phyloP scores from a whole-genome alignment of 2,329 filamentous ascomycete genomes.

The Arthrocladium fulminans region DNA sequence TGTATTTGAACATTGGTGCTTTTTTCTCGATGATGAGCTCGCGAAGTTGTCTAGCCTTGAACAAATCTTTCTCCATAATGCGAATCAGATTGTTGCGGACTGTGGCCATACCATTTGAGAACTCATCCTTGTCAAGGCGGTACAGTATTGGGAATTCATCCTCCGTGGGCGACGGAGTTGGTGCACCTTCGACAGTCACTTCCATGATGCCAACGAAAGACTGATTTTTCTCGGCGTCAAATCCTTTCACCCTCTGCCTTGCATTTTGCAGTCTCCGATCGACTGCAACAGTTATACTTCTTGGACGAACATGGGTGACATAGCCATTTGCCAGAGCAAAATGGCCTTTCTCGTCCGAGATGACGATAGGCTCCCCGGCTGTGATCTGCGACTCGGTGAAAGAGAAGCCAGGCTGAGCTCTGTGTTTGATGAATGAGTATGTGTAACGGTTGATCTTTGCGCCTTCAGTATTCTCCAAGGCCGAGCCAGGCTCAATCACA shows the following conservation, averaged over 20 bases:
- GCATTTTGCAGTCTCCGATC: slow-evolving; percentile 84
- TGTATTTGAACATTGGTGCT: slow-evolving; percentile 61
- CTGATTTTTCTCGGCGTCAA: slow-evolving; percentile 69
- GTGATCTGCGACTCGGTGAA: slow-evolving; percentile 85
- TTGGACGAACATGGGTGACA: slow-evolving; percentile 66
- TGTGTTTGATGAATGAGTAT: slow-evolving; percentile 74
- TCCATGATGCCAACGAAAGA: slow-evolving; percentile 89
- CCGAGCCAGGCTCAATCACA: slow-evolving; percentile 69
- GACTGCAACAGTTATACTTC: slow-evolving; percentile 75
- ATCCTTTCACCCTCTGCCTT: slow-evolving; percentile 63
- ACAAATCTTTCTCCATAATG: slow-evolving; percentile 73
- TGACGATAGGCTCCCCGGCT: slow-evolving; percentile 84
- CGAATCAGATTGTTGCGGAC: slow-evolving; percentile 90
- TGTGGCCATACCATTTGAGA: slow-evolving; percentile 93
- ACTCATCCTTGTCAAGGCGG: slow-evolving; percentile 93
- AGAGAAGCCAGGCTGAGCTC: slow-evolving; percentile 55
- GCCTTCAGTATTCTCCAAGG: slow-evolving; percentile 57
- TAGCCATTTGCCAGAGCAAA: slow-evolving; percentile 92
- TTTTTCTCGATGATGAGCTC: slow-evolving; percentile 70
- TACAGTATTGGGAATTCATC: slow-evolving; percentile 49
- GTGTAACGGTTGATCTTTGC: slow-evolving; percentile 84
- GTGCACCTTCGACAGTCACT: slow-evolving; percentile 39
- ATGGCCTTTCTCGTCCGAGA: slow-evolving; percentile 90
- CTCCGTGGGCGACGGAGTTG: slow-evolving; percentile 10
- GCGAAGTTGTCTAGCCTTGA: slow-evolving; percentile 63